Percentiles rank a stretch among this genome's conserved stretches.
These are phyloP conservation scores for Stramenopiles sp. DNA, from an alignment of 352 stramenopile species.

Conservation along the genomic window DNA sequence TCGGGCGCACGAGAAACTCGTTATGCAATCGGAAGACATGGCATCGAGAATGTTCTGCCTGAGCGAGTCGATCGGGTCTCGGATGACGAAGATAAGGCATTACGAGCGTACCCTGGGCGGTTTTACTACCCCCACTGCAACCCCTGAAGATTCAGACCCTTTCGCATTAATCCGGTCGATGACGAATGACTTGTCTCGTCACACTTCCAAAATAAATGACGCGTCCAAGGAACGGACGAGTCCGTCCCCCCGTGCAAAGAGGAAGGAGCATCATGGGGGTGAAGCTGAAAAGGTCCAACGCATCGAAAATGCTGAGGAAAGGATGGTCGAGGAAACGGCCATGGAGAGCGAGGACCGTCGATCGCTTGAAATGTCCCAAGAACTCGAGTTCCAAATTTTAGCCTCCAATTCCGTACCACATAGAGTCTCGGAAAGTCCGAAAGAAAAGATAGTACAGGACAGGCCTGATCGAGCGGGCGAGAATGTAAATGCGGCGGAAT, in stretches of 20 bases:
- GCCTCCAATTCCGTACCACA: not conserved
- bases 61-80: not conserved
- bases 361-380: not conserved
- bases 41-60: slow-evolving; percentile 8
- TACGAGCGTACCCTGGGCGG: not conserved
- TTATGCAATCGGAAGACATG: slow-evolving; percentile 11
- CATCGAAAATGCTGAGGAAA: too few relatives aligned
- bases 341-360: not conserved
- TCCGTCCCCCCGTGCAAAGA: too few relatives aligned
- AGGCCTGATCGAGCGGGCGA: too few relatives aligned
- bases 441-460: too few relatives aligned
- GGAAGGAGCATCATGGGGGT: too few relatives aligned
- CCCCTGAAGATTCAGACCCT: not conserved
- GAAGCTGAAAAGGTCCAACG: too few relatives aligned
- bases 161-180: slow-evolving; percentile 6
- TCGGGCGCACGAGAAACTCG: not conserved
- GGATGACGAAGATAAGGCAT: not conserved
- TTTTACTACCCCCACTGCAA: not conserved
- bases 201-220: slow-evolving; percentile 5
- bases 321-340: not conserved
- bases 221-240: not conserved
- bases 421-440: too few relatives aligned
- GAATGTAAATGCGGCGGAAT: too few relatives aligned
- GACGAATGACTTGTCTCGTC: not conserved
- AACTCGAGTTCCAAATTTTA: not conserved